phyloP scores from a whole-genome alignment of 306 rosid genomes.

The Cucumis hystrix region DNA sequence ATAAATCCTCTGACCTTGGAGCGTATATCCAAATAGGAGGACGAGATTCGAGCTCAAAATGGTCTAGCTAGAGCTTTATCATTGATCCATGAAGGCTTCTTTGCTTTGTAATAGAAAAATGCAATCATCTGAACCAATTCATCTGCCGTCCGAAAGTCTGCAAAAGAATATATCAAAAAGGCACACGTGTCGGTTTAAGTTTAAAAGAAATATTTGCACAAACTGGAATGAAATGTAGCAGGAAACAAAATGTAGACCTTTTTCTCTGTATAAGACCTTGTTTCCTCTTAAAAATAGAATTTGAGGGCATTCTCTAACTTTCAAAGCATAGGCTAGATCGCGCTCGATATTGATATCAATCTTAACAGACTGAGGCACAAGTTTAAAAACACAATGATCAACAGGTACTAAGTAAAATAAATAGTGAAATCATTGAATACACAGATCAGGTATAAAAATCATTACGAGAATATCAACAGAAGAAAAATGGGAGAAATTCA shows the following conservation, averaged over 20 bases:
- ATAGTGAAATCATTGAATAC: neutral
- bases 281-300: conserved; percentile 67
- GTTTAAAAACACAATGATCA: conserved; percentile 6
- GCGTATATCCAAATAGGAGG: neutral
- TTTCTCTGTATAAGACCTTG: conserved; percentile 71
- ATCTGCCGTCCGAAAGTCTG: conserved; percentile 53
- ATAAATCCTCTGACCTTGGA: neutral
- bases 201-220: neutral
- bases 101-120: conserved; percentile 84
- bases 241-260: conserved; percentile 43
- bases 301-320: conserved; percentile 70
- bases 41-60: neutral
- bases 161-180: neutral
- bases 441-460: neutral
- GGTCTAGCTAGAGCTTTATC: conserved; percentile 31
- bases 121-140: conserved; percentile 90
- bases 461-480: neutral
- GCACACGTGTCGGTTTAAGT: neutral
- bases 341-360: conserved; percentile 75
- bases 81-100: conserved; percentile 79
- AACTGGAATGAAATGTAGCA: neutral
- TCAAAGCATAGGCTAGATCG: conserved; percentile 85
- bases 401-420: neutral
- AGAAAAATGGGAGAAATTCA: neutral
- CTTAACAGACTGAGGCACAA: conserved; percentile 51